A percentile compares a stretch with the other conserved stretches of the same genome.
Evolutionary conservation across 306 rosid genomes (phyloP).

Genomic region (Lithocarpus polystachyus): DNA sequence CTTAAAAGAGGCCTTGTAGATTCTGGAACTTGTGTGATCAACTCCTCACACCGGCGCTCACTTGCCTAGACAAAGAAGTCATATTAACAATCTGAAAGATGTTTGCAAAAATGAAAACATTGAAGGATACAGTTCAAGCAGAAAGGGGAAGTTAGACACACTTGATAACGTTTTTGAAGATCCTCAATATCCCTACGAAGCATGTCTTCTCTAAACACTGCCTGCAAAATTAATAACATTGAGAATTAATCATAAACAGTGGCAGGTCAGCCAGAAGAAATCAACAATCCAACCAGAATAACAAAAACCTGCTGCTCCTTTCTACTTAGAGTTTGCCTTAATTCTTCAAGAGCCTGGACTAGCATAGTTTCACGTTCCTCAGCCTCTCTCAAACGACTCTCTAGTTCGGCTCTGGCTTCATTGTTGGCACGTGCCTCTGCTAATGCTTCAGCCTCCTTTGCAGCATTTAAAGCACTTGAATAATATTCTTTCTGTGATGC

Average conservation of each 20-base stretch:
- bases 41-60: slow-evolving; percentile 96
- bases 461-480: slow-evolving; percentile 80
- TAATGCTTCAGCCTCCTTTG: slow-evolving; percentile 93
- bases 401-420: slow-evolving; percentile 94
- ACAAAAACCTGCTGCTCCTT: slow-evolving; percentile 89
- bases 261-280: slow-evolving; percentile 22
- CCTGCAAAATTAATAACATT: slow-evolving; percentile 46
- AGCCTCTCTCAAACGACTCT: slow-evolving; percentile 79
- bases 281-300: slow-evolving; percentile 16
- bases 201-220: slow-evolving; percentile 91
- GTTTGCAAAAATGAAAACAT: slow-evolving; percentile 13
- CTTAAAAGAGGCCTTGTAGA: slow-evolving; percentile 97
- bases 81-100: slow-evolving; percentile 23
- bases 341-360: slow-evolving; percentile 91
- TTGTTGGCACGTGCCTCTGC: slow-evolving; percentile 91
- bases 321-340: slow-evolving; percentile 90
- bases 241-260: slow-evolving; percentile 5
- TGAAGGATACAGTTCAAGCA: slow-evolving; percentile 17
- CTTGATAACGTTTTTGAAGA: slow-evolving; percentile 96
- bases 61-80: slow-evolving; percentile 64
- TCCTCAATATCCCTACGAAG: slow-evolving; percentile 86
- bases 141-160: slow-evolving; percentile 32
- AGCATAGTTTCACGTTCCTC: slow-evolving; percentile 96
- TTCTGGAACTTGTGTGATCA: slow-evolving; percentile 96
- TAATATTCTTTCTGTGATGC: slow-evolving; percentile 84